phyloP scores from a whole-genome alignment of 768 basidiomycete genomes.

The Boletus eberwhitei region DNA sequence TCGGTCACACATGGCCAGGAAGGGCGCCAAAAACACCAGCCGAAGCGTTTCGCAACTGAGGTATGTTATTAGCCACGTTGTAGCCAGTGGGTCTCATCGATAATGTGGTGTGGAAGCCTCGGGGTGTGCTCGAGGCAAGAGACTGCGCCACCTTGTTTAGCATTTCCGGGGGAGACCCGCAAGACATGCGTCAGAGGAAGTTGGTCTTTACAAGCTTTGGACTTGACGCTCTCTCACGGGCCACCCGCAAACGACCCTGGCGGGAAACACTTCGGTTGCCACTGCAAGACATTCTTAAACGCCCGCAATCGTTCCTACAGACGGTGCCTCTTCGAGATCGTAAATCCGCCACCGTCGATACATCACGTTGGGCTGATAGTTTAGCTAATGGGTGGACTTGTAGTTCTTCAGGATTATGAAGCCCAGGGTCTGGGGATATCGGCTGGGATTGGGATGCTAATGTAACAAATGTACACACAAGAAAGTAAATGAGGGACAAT shows the following conservation, averaged over 20 bases:
- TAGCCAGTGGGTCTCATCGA: background rate
- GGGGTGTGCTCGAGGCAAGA: background rate
- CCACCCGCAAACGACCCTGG: background rate
- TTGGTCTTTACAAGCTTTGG: background rate
- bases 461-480: slow-evolving; percentile 9
- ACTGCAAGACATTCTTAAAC: background rate
- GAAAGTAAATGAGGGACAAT: background rate
- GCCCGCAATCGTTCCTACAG: background rate
- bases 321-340: background rate
- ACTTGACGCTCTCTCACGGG: background rate
- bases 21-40: background rate
- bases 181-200: background rate
- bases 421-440: background rate
- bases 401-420: background rate
- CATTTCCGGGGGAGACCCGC: background rate
- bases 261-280: background rate
- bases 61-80: slow-evolving; percentile 2
- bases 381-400: background rate
- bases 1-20: slow-evolving; percentile 7
- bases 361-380: background rate
- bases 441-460: background rate
- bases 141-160: background rate
- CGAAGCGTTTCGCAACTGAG: background rate
- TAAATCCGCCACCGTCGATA: background rate
- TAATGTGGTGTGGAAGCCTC: background rate